Evolutionary conservation across 495 filamentous ascomycete species (phyloP).

Genomic region (Trichodelitschia bisporula): DNA sequence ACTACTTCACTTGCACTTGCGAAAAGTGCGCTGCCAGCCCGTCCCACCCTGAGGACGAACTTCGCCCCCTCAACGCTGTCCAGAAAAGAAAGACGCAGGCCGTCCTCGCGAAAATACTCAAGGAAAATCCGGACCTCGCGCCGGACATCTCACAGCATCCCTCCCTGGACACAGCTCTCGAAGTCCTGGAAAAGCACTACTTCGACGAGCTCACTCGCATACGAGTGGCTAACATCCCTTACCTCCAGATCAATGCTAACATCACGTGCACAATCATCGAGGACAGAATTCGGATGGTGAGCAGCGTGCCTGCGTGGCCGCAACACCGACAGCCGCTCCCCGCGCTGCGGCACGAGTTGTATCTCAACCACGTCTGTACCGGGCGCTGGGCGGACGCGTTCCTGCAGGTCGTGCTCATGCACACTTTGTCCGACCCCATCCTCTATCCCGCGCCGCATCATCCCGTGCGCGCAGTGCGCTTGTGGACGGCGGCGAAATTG

Average conservation of each 20-base stretch:
- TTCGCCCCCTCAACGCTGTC: not conserved
- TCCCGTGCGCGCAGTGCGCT: not conserved
- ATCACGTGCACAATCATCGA: too few species aligned
- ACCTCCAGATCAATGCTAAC: too few species aligned
- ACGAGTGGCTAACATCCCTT: too few species aligned
- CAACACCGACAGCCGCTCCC: not conserved
- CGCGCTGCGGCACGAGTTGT: not conserved
- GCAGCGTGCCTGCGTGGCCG: not conserved
- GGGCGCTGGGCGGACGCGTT: not conserved
- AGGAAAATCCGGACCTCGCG: not conserved
- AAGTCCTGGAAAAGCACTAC: not conserved
- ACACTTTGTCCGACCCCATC: not conserved
- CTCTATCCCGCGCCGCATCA: not conserved
- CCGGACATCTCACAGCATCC: not conserved
- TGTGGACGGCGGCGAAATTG: not conserved
- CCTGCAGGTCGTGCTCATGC: not conserved
- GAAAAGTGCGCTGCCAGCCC: conserved; percentile 20
- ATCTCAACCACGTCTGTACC: not conserved
- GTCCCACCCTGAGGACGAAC: not conserved
- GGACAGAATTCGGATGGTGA: not conserved
- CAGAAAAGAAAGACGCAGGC: not conserved
- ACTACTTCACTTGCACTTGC: conserved; percentile 44
- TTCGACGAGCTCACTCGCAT: too few species aligned
- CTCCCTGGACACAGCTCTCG: not conserved
- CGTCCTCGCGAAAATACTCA: too few species aligned